Base-by-base conservation (phyloP, 2,329 filamentous ascomycete species). In the Grosmannia serpens region DNA sequence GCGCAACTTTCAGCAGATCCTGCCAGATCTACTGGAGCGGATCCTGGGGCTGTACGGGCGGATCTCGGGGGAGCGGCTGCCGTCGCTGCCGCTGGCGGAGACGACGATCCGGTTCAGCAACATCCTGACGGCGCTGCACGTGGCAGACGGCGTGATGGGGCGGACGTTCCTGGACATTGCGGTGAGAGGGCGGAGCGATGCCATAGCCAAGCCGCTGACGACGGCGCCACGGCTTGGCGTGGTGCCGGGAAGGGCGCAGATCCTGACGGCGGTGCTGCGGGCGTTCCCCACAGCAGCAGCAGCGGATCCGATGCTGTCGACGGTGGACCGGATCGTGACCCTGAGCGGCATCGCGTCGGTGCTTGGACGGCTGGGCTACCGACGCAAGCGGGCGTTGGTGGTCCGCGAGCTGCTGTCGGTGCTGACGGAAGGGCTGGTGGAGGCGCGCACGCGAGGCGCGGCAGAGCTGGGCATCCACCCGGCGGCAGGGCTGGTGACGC, bases 391-490 rank as follows among this genome's bases (percentile, higher is more conserved):
- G 71, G 91, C 89, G 5, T 87, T 97, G 73, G 84, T 96, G 0
- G 80, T 96, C 65, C 86, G 89, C 65, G 91, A 96, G 67, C 79
- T 97, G 55, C 80, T 99, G 10, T 86, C 85, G 4, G 85, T 91
- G 20, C 77, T 97, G 47, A 89, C 95, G 56, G 86, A 86, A 38
- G 91, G 89, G 3, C 78, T 99, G 10, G 86, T 96, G 5, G 90
- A 96, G 71, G 94, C 94, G 20, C 83, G 94, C 46, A 96, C 95
- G 53, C 81, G 92, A 53, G 92, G 92, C 35, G 94, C 94, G 47
- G 91, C 94, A n/a, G 94, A 97, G 68, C 89, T 94, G 67, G 94
- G 92, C 4, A 89, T 99, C 41, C 92, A 97, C 72, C 94, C 94
- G 47, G 92, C 92, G 22, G 90, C 92, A 11, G 91, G 90, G 0